Percentiles rank a stretch among this genome's conserved stretches.
Evolutionary conservation across 768 basidiomycete species (phyloP).

Genomic region (Calocera viscosa): DNA sequence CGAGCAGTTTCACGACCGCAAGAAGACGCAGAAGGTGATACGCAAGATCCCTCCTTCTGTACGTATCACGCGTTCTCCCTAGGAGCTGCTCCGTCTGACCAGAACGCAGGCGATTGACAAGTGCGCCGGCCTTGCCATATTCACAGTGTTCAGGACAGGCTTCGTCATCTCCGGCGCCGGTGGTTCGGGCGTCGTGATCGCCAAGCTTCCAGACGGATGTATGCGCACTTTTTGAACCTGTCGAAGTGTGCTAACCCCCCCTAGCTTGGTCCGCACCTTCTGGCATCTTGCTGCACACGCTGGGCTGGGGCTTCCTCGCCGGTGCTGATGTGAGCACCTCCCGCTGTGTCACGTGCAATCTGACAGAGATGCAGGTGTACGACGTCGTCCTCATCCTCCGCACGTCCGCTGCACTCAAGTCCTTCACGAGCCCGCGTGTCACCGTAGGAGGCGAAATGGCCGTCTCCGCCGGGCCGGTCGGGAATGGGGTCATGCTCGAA

Average conservation of each 20-base stretch:
- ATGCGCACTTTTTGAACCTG: background rate
- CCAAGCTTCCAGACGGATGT: constrained; percentile 7
- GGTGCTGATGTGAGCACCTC: background rate
- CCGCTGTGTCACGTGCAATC: background rate
- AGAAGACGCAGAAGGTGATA: background rate
- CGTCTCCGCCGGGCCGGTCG: constrained; percentile 8
- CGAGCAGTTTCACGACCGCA: background rate
- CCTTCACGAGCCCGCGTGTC: constrained; percentile 9
- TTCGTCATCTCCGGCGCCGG: constrained; percentile 7
- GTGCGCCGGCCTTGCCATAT: constrained; percentile 5
- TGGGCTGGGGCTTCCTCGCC: constrained; percentile 11
- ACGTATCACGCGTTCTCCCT: background rate
- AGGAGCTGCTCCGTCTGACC: background rate
- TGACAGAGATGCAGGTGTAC: constrained; percentile 2
- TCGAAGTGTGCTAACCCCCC: background rate
- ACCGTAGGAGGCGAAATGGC: constrained; percentile 5
- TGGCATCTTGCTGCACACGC: constrained; percentile 8
- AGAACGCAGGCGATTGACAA: background rate
- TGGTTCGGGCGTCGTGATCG: constrained; percentile 11
- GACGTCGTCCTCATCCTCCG: constrained; percentile 11
- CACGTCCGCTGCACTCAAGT: background rate
- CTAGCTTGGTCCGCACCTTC: constrained; percentile 9
- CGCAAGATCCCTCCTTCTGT: background rate
- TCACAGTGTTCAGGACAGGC: constrained; percentile 11
- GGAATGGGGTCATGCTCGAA: constrained; percentile 4